These are phyloP conservation scores for Hypericum androsaemum DNA, from an alignment of 345 rosid genomes.

Conservation along the genomic window DNA sequence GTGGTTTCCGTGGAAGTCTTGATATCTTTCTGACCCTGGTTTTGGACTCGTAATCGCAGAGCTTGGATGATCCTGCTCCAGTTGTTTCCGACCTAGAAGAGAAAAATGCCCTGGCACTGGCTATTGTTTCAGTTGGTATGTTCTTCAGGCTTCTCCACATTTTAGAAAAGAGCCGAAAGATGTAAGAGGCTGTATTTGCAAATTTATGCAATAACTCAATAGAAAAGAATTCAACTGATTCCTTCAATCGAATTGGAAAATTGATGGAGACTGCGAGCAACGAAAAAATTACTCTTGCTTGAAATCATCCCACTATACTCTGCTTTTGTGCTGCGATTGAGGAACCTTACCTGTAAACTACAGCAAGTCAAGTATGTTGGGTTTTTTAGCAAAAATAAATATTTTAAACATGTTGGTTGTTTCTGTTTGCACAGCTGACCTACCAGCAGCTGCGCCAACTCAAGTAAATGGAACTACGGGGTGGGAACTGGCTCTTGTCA, in stretches of 20 bases:
- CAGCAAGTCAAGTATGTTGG: slow-evolving; percentile 1
- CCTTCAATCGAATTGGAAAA: no score
- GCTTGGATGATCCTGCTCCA: slow-evolving; percentile 67
- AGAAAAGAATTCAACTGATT: no score
- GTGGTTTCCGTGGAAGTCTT: slow-evolving; percentile 2
- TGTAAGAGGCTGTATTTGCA: no score
- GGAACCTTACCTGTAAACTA: no score
- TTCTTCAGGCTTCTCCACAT: slow-evolving; percentile 6
- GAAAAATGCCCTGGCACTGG: slow-evolving; percentile 86
- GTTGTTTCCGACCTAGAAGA: slow-evolving; percentile 61
- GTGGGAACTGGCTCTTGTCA: slow-evolving; percentile 93
- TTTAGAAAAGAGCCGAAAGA: no score
- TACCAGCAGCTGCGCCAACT: slow-evolving; percentile 31
- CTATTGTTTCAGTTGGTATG: slow-evolving; percentile 84
- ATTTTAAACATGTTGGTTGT: slow-evolving; percentile 6
- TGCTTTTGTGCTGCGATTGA: no score
- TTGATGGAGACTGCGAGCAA: no score
- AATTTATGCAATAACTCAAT: no score
- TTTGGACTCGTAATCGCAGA: slow-evolving; percentile 28
- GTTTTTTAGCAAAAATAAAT: background rate
- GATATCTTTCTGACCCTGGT: slow-evolving; percentile 1
- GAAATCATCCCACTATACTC: no score
- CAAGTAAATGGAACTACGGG: slow-evolving; percentile 50
- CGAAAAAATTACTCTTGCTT: no score
- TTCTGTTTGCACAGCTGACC: slow-evolving; percentile 48